Evolutionary conservation across 768 basidiomycete species (phyloP).

Genomic region (Pholiota molesta): DNA sequence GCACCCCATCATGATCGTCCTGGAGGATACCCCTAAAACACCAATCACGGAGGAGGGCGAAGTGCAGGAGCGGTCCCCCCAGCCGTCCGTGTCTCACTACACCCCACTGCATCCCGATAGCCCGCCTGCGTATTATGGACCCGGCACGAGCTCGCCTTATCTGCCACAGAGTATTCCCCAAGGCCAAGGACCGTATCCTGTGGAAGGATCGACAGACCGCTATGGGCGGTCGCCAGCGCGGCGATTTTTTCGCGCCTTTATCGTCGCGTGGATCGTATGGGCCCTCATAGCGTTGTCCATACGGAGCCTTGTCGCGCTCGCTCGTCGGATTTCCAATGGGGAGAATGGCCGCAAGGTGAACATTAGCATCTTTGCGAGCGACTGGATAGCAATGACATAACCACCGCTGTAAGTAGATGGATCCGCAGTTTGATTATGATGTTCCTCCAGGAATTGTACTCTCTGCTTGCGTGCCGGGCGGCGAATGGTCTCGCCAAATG

Average conservation of each 20-base stretch:
- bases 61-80: neutral
- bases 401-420: neutral
- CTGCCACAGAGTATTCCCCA: neutral
- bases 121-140: neutral
- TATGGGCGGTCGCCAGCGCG: neutral
- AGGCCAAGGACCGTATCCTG: neutral
- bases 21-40: neutral
- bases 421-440: conserved; percentile 3
- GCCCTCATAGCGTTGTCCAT: neutral
- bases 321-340: too few relatives aligned
- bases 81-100: neutral
- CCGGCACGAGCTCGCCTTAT: neutral
- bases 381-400: neutral
- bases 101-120: neutral
- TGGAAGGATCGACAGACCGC: neutral
- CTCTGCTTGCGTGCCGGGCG: conserved; percentile 3
- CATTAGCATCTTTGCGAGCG: too few relatives aligned
- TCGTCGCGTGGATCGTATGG: neutral
- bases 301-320: neutral
- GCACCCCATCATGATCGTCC: neutral
- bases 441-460: conserved; percentile 5
- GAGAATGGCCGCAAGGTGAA: too few relatives aligned
- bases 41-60: neutral
- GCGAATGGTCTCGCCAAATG: neutral
- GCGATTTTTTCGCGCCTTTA: neutral